Conservation (phyloP, 225 moss, liverwort and hornwort genomes). For the Ulota crispa region DNA sequence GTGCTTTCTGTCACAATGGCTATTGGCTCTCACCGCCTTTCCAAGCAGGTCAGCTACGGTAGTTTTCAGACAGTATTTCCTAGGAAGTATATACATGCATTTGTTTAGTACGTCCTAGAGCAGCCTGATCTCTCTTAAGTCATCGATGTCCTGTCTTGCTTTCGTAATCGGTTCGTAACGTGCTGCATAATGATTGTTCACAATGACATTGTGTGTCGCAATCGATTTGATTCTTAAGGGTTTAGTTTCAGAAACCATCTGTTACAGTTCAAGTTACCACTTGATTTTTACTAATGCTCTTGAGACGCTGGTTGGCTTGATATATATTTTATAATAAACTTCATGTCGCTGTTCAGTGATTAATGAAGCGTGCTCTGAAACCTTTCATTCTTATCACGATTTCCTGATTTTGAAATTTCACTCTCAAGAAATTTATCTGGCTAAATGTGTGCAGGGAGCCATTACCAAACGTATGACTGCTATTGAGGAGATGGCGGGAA, state of each 20-base stretch:
- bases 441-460: constrained; percentile 50
- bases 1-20: constrained; percentile 88
- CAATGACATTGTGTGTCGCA: not conserved
- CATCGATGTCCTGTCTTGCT: not conserved
- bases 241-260: not conserved
- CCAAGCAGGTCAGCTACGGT: constrained; percentile 47
- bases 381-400: not conserved
- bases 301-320: too few relatives aligned
- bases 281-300: not conserved
- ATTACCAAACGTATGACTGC: constrained; percentile 91
- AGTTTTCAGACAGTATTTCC: not conserved
- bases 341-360: not conserved
- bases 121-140: not conserved
- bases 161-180: not conserved
- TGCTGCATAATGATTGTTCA: not conserved
- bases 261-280: not conserved
- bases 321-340: not conserved
- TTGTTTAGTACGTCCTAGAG: not conserved
- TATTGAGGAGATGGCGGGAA: constrained; percentile 83
- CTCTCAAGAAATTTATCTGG: not conserved
- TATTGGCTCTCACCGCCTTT: constrained; percentile 74
- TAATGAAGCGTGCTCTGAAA: not conserved
- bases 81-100: not conserved
- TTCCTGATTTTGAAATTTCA: not conserved
- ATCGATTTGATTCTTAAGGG: not conserved